Percentiles rank a stretch among this genome's conserved stretches.
phyloP scores from a whole-genome alignment of 495 filamentous ascomycete genomes.

The Stereocaulon alpinum region DNA sequence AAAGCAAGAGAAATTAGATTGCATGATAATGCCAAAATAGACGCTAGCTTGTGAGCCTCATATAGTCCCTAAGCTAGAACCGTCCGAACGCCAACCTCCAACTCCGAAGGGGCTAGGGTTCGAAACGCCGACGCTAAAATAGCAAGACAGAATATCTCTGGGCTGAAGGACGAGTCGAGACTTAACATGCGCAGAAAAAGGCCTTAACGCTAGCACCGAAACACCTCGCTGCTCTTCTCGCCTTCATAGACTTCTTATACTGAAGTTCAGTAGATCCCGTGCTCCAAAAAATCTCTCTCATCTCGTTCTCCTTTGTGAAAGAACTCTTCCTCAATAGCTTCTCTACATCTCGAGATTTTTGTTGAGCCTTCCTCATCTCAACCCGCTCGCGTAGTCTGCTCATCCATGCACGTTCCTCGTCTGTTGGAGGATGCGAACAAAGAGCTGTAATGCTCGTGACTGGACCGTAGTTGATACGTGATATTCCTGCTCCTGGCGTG shows the following conservation, averaged over 20 bases:
- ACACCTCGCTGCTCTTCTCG: neutral
- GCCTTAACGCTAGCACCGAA: neutral
- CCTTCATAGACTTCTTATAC: neutral
- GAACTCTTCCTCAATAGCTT: neutral
- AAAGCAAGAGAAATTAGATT: too few species aligned
- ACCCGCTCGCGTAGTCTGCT: neutral
- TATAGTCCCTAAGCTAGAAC: too few species aligned
- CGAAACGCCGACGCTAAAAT: too few species aligned
- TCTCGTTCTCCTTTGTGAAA: neutral
- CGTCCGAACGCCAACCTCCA: too few species aligned
- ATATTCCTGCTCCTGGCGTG: neutral
- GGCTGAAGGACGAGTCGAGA: too few species aligned
- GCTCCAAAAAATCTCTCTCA: neutral
- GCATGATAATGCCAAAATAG: too few species aligned
- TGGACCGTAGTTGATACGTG: neutral
- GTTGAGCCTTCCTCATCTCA: neutral
- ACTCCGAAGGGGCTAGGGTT: too few species aligned
- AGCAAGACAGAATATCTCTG: too few species aligned
- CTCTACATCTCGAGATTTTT: neutral
- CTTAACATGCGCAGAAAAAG: neutral
- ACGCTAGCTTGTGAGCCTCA: too few species aligned
- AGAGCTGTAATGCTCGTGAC: neutral
- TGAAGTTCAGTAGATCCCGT: neutral
- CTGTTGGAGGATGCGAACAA: neutral
- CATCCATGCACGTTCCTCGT: neutral